Conservation (phyloP, 2,329 filamentous ascomycete species). For the Microcyclospora pomicola region DNA sequence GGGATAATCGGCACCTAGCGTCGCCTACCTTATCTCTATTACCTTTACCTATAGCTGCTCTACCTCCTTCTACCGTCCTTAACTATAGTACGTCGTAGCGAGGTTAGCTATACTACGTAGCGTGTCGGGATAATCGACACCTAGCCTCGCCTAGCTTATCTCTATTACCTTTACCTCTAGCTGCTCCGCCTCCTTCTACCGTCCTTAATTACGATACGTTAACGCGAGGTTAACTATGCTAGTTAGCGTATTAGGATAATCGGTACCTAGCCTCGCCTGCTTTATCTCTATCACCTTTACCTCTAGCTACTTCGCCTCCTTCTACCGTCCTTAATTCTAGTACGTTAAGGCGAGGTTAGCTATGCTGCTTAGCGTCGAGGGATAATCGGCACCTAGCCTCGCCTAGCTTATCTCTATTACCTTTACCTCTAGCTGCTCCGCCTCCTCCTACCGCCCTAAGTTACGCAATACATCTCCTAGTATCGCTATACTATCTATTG, state of each 20-base stretch:
- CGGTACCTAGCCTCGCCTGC: constrained; percentile 1
- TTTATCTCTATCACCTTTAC: neutral
- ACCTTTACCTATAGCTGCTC: constrained; percentile 2
- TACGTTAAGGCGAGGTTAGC: constrained; percentile 3
- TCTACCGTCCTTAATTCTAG: constrained; percentile 1
- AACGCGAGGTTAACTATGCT: neutral
- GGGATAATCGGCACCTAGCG: constrained; percentile 5
- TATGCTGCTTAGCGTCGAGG: constrained; percentile 3
- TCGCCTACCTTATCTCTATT: neutral
- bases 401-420: neutral
- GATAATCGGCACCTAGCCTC: constrained; percentile 5
- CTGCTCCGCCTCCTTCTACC: constrained; percentile 3
- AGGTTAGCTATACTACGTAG: constrained; percentile 3
- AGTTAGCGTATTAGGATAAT: constrained; percentile 5
- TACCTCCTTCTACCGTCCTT: constrained; percentile 2
- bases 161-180: constrained; percentile 1
- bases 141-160: constrained; percentile 1
- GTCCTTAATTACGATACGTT: neutral
- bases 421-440: neutral
- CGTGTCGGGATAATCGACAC: constrained; percentile 4
- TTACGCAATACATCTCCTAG: neutral
- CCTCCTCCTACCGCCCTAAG: constrained; percentile 2
- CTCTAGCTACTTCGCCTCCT: constrained; percentile 4
- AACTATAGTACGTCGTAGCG: neutral
- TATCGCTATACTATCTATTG: neutral